Conservation (phyloP, 2,329 filamentous ascomycete genomes). For the Celoporthe dispersa region DNA sequence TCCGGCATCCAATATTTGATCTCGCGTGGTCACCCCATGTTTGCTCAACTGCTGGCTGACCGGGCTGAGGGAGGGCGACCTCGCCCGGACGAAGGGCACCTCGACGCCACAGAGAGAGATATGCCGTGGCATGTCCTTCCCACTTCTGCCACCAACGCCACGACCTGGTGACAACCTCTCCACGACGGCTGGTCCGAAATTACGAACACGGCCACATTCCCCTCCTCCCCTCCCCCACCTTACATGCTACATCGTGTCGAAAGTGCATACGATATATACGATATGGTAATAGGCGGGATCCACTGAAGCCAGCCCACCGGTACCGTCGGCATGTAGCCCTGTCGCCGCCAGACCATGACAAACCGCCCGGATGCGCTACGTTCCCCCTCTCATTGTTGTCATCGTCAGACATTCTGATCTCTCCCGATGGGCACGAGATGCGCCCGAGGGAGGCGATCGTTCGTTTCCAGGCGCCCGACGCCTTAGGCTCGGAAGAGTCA, state of each 20-base stretch:
- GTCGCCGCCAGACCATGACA: neutral
- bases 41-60: neutral
- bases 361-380: neutral
- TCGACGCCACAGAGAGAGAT: neutral
- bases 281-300: neutral
- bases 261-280: neutral
- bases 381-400: neutral
- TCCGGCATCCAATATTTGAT: constrained; percentile 1
- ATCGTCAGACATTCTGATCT: neutral
- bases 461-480: neutral
- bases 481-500: neutral
- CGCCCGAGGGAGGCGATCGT: neutral
- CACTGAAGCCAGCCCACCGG: neutral
- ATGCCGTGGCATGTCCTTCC: neutral
- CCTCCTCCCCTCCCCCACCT: neutral
- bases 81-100: neutral
- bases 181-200: neutral
- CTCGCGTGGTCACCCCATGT: neutral
- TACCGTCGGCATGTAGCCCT: neutral
- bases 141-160: neutral
- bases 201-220: neutral
- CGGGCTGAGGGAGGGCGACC: neutral
- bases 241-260: constrained; percentile 10
- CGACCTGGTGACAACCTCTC: neutral
- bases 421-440: neutral